Evolutionary conservation across 371 early-diverging fungal genomes (phyloP).

Genomic region (Actinomortierella ambigua): DNA sequence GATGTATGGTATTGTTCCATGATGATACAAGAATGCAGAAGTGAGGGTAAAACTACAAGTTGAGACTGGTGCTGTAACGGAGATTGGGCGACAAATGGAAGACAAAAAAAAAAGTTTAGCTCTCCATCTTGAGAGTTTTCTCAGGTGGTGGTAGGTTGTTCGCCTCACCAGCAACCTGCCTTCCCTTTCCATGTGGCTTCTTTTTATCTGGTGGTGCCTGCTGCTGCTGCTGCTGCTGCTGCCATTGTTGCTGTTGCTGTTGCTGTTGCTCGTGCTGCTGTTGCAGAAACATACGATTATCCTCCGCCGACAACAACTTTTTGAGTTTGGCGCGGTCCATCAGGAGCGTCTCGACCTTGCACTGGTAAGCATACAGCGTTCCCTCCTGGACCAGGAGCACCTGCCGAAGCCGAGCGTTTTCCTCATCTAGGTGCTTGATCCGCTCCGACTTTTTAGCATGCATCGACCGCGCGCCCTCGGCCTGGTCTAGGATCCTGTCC

Average conservation of each 20-base stretch:
- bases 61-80: too few species aligned
- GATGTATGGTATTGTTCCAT: too few species aligned
- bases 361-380: constrained; percentile 25
- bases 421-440: constrained; percentile 9
- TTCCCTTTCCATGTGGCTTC: not conserved
- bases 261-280: too few species aligned
- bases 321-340: constrained; percentile 2
- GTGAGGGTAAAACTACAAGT: too few species aligned
- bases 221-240: not conserved
- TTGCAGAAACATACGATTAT: too few species aligned
- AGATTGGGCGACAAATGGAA: too few species aligned
- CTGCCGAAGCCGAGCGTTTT: constrained; percentile 12
- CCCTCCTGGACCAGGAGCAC: constrained; percentile 25
- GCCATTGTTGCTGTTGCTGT: not conserved
- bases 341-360: constrained; percentile 32
- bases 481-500: constrained; percentile 21
- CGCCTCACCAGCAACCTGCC: too few species aligned
- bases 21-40: too few species aligned
- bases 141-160: too few species aligned
- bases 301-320: too few species aligned
- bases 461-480: constrained; percentile 20
- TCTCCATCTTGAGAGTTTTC: too few species aligned
- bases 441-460: constrained; percentile 10
- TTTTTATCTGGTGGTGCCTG: not conserved
- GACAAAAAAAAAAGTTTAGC: too few species aligned